Base-by-base conservation (phyloP, 164 flowering plant species). In the Chimonanthus praecox region DNA sequence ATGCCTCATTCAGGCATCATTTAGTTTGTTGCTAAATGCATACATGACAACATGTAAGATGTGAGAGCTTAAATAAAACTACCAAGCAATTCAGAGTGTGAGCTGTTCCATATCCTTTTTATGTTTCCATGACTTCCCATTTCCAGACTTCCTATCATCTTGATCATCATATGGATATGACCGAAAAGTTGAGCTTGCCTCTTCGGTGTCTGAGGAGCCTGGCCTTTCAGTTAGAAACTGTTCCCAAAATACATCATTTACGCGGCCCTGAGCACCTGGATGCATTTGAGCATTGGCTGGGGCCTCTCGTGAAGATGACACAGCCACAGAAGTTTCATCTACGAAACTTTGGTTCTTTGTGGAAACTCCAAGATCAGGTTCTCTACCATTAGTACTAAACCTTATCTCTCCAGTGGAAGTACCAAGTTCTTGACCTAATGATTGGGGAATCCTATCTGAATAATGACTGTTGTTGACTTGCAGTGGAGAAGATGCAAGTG, bases 181-280 rank as follows among this genome's bases (percentile, higher is more conserved):
- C 75, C 88, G 76, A 63, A 83, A 80, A 70, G 64, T 79, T 20
- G 95, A 92, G 76, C 89, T 88, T 8, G 98, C 92, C 79, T 90
- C 97, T 84, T 94, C 98, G 78, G 83, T 88, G 46, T 94, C 97
- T 2, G 92, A 80, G 72, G 88, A 85, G 11, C 94, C 99, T 5
- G 99, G 99, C 75, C 91, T 90, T 82, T 94, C 99, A 9, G 98
- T 91, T 13, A 94, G 84, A 62, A 89, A 94, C 74, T 90, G 97
- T 81, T 92, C 98, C 98, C 98, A 94, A 79, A 94, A 94, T 6
- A 82, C 86, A 85, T 95, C 99, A 77, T 95, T 95, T 15, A 86
- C 97, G 75, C 86, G 82, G 64, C 76, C 85, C 69, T 78, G 89
- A 63, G 80, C 70, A 71, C 85, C 82, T 74, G 83, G 76, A 58